These are phyloP conservation scores for Liquidambar formosana DNA, from an alignment of 164 flowering plant genomes.

Conservation along the genomic window DNA sequence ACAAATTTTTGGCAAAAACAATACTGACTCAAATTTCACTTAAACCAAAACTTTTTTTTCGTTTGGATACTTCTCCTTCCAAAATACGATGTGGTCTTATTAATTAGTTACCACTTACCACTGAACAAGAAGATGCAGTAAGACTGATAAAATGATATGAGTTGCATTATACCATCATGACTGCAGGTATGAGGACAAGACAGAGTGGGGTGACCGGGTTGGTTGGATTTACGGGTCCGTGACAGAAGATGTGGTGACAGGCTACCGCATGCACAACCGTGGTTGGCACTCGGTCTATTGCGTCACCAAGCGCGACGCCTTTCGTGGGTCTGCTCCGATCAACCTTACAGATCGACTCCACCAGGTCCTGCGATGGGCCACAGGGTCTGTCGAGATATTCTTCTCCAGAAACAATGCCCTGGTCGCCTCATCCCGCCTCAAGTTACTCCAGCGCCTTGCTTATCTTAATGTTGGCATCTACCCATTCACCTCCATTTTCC, in stretches of 20 bases:
- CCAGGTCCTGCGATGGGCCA: constrained; percentile 84
- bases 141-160: too few relatives aligned
- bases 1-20: too few relatives aligned
- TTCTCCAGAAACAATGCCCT: constrained; percentile 81
- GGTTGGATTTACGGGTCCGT: constrained; percentile 93
- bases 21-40: too few relatives aligned
- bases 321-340: constrained; percentile 82
- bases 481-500: constrained; percentile 76
- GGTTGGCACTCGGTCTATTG: constrained; percentile 84
- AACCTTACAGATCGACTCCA: constrained; percentile 80
- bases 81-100: too few relatives aligned
- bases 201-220: constrained; percentile 85
- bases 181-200: constrained; percentile 75
- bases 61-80: too few relatives aligned
- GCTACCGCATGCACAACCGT: constrained; percentile 86
- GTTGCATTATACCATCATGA: too few relatives aligned
- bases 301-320: constrained; percentile 76
- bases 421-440: constrained; percentile 44
- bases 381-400: constrained; percentile 85
- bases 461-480: constrained; percentile 76
- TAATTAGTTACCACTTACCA: too few relatives aligned
- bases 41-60: too few relatives aligned
- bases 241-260: constrained; percentile 87
- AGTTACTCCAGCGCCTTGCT: constrained; percentile 66
- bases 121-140: too few relatives aligned